Base-by-base conservation (phyloP, 352 stramenopile genomes). In the Phytophthora crassamura region DNA sequence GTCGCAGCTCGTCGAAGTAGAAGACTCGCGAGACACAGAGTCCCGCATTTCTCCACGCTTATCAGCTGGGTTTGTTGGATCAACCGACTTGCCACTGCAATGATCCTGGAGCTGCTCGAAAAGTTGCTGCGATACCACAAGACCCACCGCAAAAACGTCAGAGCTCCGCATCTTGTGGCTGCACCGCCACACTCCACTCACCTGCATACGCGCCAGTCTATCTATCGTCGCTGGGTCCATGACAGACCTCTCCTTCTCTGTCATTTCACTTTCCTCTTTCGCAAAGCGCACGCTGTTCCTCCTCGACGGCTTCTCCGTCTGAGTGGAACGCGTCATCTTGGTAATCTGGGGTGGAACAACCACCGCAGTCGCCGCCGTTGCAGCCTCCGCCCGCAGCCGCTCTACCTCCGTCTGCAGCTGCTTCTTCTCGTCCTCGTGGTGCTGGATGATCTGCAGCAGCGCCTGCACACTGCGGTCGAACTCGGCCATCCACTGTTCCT, bases 401-500 rank as follows among this genome's bases (percentile, higher is more conserved):
- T 77, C 28, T 36, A 82, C 25, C 16, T 83, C 49, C 35, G 8
- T 4, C 42, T 51, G 47, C 25, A 74, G 28, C 22, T 54, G 45
- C 12, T 11, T 22, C 5, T 51, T 63, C 4, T 62, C 67, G 0
- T 61, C 46, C 38, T 88, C 80, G 40, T 86, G 75, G 39, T 88
- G 70, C 4, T 67, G 35, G 18, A 86, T 61, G 55, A 88, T 86
- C 40, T 67, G 54, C 52, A 88, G 55, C 41, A 88, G 61, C 42
- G 75, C 68, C 59, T 75, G 67, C 52, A 85, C 78, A 35, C 75
- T 78, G 42, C 43, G 30, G 38, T 80, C 74, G 39, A 78, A 84
- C 62, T 85, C 77, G 35, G 49, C 42, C 48, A 82, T 77, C 73
- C 71, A 83, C 56, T 74, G 32, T 8, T 28, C 41, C 52, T 88